Conservation (phyloP, 208 protist species). For the Paratrypanosoma confusum region DNA sequence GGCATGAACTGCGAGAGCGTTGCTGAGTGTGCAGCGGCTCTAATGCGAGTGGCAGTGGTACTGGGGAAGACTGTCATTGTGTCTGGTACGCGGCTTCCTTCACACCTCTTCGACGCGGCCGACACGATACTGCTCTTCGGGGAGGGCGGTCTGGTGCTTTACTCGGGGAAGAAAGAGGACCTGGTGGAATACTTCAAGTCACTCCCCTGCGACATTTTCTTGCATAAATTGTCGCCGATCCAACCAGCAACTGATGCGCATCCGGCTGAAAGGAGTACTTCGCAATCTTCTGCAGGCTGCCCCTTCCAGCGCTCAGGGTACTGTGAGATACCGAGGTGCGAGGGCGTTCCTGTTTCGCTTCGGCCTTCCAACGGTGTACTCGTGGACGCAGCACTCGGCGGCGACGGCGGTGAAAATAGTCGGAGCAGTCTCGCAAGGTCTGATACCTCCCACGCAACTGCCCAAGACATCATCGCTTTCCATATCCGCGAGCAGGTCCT, state of each 20-base stretch:
- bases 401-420: too few species aligned
- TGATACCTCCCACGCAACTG: not conserved
- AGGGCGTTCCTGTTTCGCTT: too few species aligned
- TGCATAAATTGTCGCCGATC: too few species aligned
- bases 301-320: slow-evolving; percentile 6
- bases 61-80: slow-evolving; percentile 47
- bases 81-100: slow-evolving; percentile 16
- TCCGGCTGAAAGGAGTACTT: too few species aligned
- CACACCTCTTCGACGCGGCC: slow-evolving; percentile 22
- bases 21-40: slow-evolving; percentile 12
- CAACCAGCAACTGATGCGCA: too few species aligned
- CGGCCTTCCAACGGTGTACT: too few species aligned
- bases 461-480: not conserved
- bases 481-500: not conserved
- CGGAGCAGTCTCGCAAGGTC: slow-evolving; percentile 11
- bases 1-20: slow-evolving; percentile 14
- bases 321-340: too few species aligned
- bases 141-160: slow-evolving; percentile 20
- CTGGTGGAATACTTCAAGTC: slow-evolving; percentile 40
- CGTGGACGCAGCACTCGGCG: not conserved
- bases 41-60: slow-evolving; percentile 19
- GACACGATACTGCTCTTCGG: slow-evolving; percentile 37
- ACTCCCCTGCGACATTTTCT: too few species aligned
- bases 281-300: slow-evolving; percentile 24
- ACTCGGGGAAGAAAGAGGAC: slow-evolving; percentile 21